Evolutionary conservation across 441 rosid species (phyloP), one percentile per base, ranked within the genome.

Genomic region (Gossypium davidsonii): DNA sequence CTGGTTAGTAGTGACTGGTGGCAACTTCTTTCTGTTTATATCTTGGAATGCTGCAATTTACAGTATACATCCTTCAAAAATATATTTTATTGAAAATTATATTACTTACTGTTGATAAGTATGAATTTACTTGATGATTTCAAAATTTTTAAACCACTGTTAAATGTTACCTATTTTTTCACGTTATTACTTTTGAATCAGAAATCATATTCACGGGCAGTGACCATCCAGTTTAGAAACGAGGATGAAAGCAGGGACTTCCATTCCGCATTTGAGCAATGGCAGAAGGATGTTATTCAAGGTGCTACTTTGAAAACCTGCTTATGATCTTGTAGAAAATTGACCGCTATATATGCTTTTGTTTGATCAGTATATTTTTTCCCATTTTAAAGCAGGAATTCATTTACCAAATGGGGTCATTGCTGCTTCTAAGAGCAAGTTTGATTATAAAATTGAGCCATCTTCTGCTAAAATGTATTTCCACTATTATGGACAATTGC

Each of bases 381-480:
- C 3, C 31, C 53, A 61, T 80, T 71, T 26, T 74, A 10, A 53
- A 76, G 10, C 86, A 93, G 97, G 75, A 76, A 64, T 64, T 7
- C 61, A 53, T 61, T 73, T 90, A 63, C 79, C 83, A 31, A 89
- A 90, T 78, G 93, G 97, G 79, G 76, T 59, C n/a, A 70, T 88
- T 44, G 76, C 82, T 59, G 61, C 63, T 79, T 66, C 75, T 60
- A 84, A 67, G 78, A 78, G 95, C 97, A 94, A 89, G 89, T 94
- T 94, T 37, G 97, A 92, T 71, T 78, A 83, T 73, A 94, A 94
- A 80, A 91, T 94, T 44, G 98, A 94, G 76, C 60, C 95, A 49
- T 84, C 95, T 31, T 94, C 98, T 26, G 93, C 98, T 20, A 94
- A 94, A 85, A 92, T 94, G 97, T 94, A 94, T 82, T 94, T 94